Percentiles rank a stretch among this genome's conserved stretches.
phyloP scores from a whole-genome alignment of 139 green algal species.

The Coccomyxa sp. region DNA sequence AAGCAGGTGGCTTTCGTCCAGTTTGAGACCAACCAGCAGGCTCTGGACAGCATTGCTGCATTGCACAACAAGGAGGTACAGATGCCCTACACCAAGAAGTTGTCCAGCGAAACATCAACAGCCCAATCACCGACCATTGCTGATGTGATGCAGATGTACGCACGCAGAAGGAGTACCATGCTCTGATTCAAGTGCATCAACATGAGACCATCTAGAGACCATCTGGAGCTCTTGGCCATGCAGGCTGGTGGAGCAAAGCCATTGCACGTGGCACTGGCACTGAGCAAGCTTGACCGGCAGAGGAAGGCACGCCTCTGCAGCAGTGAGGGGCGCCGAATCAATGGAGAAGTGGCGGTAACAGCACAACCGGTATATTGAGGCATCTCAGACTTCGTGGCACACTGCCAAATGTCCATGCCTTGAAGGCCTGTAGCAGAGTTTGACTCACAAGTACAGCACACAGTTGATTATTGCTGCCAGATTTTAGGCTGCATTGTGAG shows the following conservation, averaged over 20 bases:
- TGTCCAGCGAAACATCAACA: background rate
- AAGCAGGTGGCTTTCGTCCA: constrained; percentile 6
- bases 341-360: no score
- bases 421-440: background rate
- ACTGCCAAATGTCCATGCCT: background rate
- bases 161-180: background rate
- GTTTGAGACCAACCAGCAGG: background rate
- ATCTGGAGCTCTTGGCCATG: background rate
- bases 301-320: background rate
- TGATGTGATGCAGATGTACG: background rate
- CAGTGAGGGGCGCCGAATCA: no score
- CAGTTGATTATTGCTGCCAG: background rate
- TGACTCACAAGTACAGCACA: background rate
- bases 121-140: background rate
- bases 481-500: no score
- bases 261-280: constrained; percentile 2
- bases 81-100: background rate
- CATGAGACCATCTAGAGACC: background rate
- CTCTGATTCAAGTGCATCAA: background rate
- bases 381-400: background rate
- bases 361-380: background rate
- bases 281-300: background rate
- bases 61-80: constrained; percentile 1
- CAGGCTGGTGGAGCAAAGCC: background rate
- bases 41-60: background rate